These are phyloP conservation scores for Halenospora varia DNA, from an alignment of 495 filamentous ascomycete species.

Conservation along the genomic window DNA sequence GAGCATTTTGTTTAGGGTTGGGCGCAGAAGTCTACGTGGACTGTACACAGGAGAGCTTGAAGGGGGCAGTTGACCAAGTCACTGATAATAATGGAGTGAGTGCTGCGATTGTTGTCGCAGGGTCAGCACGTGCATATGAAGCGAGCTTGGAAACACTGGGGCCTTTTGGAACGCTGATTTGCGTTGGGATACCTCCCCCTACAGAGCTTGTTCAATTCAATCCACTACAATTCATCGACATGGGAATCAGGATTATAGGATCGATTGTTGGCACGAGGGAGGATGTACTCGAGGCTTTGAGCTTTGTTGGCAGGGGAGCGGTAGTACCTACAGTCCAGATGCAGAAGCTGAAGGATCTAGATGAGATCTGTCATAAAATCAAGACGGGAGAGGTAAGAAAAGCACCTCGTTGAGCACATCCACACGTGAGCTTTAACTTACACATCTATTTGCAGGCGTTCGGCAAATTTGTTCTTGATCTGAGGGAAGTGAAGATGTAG, in stretches of 20 bases:
- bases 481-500: neutral
- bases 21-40: constrained; percentile 69
- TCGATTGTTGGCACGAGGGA: constrained; percentile 16
- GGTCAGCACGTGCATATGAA: constrained; percentile 59
- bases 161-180: constrained; percentile 57
- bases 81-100: constrained; percentile 55
- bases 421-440: neutral
- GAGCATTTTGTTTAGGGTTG: constrained; percentile 45
- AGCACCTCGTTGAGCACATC: neutral
- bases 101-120: constrained; percentile 58
- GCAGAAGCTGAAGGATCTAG: constrained; percentile 11
- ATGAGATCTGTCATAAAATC: neutral
- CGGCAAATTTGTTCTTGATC: neutral
- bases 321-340: constrained; percentile 16
- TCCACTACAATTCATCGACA: constrained; percentile 13
- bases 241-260: constrained; percentile 17
- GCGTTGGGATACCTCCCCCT: constrained; percentile 57
- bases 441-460: neutral
- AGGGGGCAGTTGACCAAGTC: constrained; percentile 37
- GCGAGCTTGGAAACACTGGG: constrained; percentile 51
- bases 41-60: constrained; percentile 43
- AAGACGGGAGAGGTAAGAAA: neutral
- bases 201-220: neutral
- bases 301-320: constrained; percentile 14
- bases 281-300: constrained; percentile 21